Evolutionary conservation across 1,139 yeast species (phyloP).

Genomic region (Meyerozyma smithsonii): DNA sequence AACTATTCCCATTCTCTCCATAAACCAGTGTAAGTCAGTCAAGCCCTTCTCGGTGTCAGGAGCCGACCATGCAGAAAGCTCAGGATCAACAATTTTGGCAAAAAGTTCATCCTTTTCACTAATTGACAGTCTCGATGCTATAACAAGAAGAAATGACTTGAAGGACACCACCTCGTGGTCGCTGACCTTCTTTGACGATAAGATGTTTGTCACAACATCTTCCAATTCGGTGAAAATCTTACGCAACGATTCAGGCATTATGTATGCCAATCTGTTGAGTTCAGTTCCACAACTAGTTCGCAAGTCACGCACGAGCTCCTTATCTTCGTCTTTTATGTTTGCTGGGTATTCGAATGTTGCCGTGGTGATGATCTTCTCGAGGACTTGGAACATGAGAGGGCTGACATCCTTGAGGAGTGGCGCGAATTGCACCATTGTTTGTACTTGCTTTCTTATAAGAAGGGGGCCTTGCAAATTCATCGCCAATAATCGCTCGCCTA

Average conservation of each 20-base stretch:
- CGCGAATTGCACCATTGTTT: constrained; percentile 94
- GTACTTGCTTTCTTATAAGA: constrained; percentile 78
- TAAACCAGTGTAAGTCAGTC: constrained; percentile 90
- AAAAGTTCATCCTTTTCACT: constrained; percentile 70
- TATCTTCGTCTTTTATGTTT: constrained; percentile 62
- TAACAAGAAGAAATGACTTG: constrained; percentile 84
- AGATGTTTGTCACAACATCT: constrained; percentile 67
- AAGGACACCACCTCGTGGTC: constrained; percentile 93
- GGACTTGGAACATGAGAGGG: constrained; percentile 69
- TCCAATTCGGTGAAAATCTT: constrained; percentile 79
- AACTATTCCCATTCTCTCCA: constrained; percentile 95
- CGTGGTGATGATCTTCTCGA: constrained; percentile 82
- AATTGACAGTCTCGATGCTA: constrained; percentile 80
- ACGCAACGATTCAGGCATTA: constrained; percentile 89
- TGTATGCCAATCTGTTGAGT: constrained; percentile 82
- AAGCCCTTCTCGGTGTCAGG: constrained; percentile 87
- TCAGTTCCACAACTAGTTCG: constrained; percentile 95
- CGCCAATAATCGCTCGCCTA: constrained; percentile 73
- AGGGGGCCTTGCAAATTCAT: constrained; percentile 78
- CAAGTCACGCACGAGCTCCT: constrained; percentile 79
- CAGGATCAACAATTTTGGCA: constrained; percentile 87
- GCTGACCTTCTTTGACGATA: constrained; percentile 66
- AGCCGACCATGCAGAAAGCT: constrained; percentile 87
- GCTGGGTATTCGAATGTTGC: constrained; percentile 83
- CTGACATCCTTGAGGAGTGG: constrained; percentile 78